Evolutionary conservation across 306 rosid species (phyloP).

Genomic region (Ormosia emarginata): DNA sequence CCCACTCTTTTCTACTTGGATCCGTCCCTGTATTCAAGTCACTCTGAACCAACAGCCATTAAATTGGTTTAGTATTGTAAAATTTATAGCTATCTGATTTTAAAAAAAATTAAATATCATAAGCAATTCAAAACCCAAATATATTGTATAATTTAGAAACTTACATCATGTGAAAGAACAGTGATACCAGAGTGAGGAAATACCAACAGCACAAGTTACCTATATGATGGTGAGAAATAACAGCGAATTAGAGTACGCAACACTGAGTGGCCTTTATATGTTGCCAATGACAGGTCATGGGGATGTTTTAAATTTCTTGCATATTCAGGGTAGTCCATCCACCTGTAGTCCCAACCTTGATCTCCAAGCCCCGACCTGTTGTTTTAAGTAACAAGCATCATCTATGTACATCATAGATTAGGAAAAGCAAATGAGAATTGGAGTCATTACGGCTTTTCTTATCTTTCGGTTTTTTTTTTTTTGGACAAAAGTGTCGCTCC

Average conservation of each 20-base stretch:
- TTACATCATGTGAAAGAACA: neutral
- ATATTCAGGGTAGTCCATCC: slow-evolving; percentile 80
- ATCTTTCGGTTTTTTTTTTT: neutral
- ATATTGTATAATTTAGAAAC: neutral
- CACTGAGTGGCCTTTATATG: slow-evolving; percentile 85
- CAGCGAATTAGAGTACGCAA: slow-evolving; percentile 78
- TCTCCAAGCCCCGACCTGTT: slow-evolving; percentile 39
- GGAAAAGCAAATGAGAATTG: neutral
- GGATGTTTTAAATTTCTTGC: slow-evolving; percentile 62
- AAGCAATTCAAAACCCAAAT: neutral
- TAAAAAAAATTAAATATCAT: neutral
- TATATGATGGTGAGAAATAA: slow-evolving; percentile 79
- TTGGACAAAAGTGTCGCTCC: neutral
- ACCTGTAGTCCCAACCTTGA: slow-evolving; percentile 80
- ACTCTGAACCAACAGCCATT: no score
- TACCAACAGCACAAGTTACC: slow-evolving; percentile 39
- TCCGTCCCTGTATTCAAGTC: no score
- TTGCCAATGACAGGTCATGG: slow-evolving; percentile 63
- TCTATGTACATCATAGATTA: neutral
- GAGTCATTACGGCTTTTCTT: neutral
- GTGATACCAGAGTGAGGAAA: neutral
- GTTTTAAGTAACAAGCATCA: slow-evolving; percentile 18
- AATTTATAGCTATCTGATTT: neutral
- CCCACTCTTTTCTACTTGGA: no score
- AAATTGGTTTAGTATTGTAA: neutral